Evolutionary conservation across 345 rosid genomes (phyloP).

Genomic region (Aethionema arabicum): DNA sequence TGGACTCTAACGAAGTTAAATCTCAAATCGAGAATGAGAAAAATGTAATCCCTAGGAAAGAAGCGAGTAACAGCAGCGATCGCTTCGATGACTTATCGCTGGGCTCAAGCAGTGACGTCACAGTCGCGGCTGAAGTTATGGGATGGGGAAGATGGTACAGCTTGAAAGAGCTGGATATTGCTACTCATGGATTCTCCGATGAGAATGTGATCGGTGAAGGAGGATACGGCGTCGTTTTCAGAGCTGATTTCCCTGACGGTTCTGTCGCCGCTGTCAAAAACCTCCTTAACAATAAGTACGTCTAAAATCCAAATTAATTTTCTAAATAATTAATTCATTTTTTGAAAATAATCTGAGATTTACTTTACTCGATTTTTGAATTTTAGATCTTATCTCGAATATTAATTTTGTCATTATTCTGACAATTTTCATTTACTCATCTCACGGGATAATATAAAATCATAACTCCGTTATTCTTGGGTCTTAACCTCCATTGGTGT

Average conservation of each 20-base stretch:
- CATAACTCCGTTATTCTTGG: slow-evolving; percentile 39
- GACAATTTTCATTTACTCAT: slow-evolving; percentile 28
- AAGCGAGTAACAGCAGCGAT: slow-evolving; percentile 39
- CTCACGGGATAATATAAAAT: slow-evolving; percentile 28
- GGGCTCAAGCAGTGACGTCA: slow-evolving; percentile 48
- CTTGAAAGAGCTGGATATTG: slow-evolving; percentile 79
- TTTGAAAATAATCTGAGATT: neutral
- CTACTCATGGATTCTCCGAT: slow-evolving; percentile 77
- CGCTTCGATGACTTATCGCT: slow-evolving; percentile 40
- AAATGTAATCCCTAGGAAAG: slow-evolving; percentile 29
- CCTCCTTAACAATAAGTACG: slow-evolving; percentile 88
- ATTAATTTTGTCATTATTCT: slow-evolving; percentile 11
- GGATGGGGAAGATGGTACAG: slow-evolving; percentile 97
- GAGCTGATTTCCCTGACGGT: slow-evolving; percentile 70
- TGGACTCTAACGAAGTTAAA: slow-evolving; percentile 25
- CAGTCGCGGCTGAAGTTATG: slow-evolving; percentile 42
- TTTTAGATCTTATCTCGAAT: slow-evolving; percentile 13
- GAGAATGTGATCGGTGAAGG: slow-evolving; percentile 94
- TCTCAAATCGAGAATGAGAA: slow-evolving; percentile 38
- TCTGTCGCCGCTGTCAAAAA: slow-evolving; percentile 89
- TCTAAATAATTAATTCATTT: neutral
- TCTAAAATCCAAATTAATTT: neutral
- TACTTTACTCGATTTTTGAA: neutral
- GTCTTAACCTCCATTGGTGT: slow-evolving; percentile 35
- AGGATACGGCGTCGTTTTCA: slow-evolving; percentile 85